Percentiles rank a stretch among this genome's conserved stretches.
These are phyloP conservation scores for Lentinula novae-zelandiae DNA, from an alignment of 1,284 basidiomycete species.

Conservation along the genomic window DNA sequence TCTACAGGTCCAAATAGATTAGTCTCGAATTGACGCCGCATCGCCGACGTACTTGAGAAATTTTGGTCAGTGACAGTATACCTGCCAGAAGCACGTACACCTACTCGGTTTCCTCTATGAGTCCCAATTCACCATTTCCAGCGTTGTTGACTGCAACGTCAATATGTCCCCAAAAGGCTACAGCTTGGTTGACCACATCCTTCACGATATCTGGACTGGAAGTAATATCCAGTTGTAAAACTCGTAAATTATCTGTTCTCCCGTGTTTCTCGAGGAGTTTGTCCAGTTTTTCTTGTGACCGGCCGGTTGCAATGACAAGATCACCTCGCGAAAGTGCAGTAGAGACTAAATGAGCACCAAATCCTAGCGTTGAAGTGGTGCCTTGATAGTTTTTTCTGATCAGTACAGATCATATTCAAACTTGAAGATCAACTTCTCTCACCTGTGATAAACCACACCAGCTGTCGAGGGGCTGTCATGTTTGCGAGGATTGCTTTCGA, in stretches of 20 bases:
- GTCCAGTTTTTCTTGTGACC: conserved; percentile 6
- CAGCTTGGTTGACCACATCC: conserved; percentile 21
- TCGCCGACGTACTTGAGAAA: background rate
- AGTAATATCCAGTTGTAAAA: conserved; percentile 7
- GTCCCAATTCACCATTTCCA: conserved; percentile 24
- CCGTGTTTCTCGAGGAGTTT: conserved; percentile 2
- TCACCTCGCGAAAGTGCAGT: conserved; percentile 8
- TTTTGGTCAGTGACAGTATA: conserved; percentile 13
- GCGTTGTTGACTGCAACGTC: conserved; percentile 37
- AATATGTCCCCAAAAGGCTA: conserved; percentile 27
- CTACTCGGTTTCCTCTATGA: conserved; percentile 31
- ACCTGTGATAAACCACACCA: conserved; percentile 12
- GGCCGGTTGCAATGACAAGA: conserved; percentile 9
- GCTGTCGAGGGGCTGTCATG: background rate
- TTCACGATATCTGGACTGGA: conserved; percentile 14
- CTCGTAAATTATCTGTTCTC: background rate
- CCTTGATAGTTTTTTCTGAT: background rate
- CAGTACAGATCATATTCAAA: no score
- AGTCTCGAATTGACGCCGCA: conserved; percentile 24
- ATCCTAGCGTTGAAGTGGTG: conserved; percentile 4
- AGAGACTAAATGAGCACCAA: conserved; percentile 5
- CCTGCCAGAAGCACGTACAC: conserved; percentile 15
- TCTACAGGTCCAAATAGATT: conserved; percentile 29
- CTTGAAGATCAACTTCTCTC: background rate
- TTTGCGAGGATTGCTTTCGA: no score